Conservation (phyloP, 306 rosid genomes). For the Vachellia pachyceras region DNA sequence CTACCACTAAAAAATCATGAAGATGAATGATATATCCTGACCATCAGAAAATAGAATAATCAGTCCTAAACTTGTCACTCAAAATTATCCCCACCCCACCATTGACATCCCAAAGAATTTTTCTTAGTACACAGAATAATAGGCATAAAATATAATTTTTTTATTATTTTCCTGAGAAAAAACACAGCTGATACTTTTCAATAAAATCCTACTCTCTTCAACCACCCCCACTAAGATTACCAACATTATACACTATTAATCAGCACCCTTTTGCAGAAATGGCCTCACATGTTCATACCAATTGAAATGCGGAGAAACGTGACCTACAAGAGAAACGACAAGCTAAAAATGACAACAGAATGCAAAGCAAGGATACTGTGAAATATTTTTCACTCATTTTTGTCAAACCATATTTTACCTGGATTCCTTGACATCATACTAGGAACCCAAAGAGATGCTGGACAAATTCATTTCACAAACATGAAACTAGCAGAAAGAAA, state of each 20-base stretch:
- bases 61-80: background rate
- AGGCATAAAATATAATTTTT: too few relatives aligned
- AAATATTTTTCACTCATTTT: slow-evolving; percentile 1
- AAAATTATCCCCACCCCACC: background rate
- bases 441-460: slow-evolving; percentile 22
- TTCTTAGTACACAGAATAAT: background rate
- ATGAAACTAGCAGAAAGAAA: slow-evolving; percentile 15
- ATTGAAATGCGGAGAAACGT: background rate
- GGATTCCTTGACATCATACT: slow-evolving; percentile 7
- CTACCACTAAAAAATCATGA: too few relatives aligned
- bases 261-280: background rate
- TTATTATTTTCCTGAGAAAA: background rate
- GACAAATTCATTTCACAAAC: slow-evolving; percentile 16
- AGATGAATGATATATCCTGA: background rate
- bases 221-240: too few relatives aligned
- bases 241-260: background rate
- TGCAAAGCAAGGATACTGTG: slow-evolving; percentile 8
- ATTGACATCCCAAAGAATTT: background rate
- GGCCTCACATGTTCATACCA: background rate
- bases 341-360: background rate
- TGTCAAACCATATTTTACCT: slow-evolving; percentile 9
- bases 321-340: background rate
- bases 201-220: background rate
- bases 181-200: background rate
- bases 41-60: background rate